These are phyloP conservation scores for Cryptosporidium muris DNA, from an alignment of 169 alveolate species.

Conservation along the genomic window DNA sequence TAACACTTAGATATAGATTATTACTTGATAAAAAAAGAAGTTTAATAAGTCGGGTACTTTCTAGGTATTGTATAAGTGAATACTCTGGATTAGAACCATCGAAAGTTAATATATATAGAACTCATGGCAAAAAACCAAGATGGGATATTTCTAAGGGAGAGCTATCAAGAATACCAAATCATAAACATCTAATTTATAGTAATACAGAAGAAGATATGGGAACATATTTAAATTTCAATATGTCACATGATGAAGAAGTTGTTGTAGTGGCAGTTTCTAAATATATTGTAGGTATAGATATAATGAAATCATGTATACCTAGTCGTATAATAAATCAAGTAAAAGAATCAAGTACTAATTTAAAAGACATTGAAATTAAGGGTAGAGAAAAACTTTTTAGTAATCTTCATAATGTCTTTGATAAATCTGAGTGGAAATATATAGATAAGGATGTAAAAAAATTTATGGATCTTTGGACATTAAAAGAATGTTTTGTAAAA, in stretches of 20 bases:
- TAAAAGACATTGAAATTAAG: neutral
- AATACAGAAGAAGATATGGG: neutral
- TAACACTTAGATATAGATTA: conserved; percentile 9
- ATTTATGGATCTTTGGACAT: conserved; percentile 71
- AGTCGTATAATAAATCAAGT: neutral
- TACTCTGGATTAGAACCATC: conserved; percentile 23
- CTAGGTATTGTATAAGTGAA: neutral
- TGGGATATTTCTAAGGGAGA: too few relatives aligned
- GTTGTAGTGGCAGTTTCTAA: conserved; percentile 41
- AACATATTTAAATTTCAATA: conserved; percentile 18
- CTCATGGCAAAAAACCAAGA: conserved; percentile 21
- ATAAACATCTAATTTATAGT: neutral
- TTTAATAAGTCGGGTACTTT: conserved; percentile 16
- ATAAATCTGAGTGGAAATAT: conserved; percentile 43
- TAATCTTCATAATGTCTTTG: conserved; percentile 28
- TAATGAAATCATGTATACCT: conserved; percentile 51
- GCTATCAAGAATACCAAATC: too few relatives aligned
- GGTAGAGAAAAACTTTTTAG: conserved; percentile 8
- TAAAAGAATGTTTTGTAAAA: conserved; percentile 70
- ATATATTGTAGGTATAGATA: conserved; percentile 48
- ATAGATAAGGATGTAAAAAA: conserved; percentile 29
- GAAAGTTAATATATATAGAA: conserved; percentile 26
- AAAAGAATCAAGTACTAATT: neutral
- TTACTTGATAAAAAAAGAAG: conserved; percentile 34
- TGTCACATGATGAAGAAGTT: conserved; percentile 64